Evolutionary conservation across 2,329 filamentous ascomycete genomes (phyloP).

Genomic region (Colletotrichum tanaceti): DNA sequence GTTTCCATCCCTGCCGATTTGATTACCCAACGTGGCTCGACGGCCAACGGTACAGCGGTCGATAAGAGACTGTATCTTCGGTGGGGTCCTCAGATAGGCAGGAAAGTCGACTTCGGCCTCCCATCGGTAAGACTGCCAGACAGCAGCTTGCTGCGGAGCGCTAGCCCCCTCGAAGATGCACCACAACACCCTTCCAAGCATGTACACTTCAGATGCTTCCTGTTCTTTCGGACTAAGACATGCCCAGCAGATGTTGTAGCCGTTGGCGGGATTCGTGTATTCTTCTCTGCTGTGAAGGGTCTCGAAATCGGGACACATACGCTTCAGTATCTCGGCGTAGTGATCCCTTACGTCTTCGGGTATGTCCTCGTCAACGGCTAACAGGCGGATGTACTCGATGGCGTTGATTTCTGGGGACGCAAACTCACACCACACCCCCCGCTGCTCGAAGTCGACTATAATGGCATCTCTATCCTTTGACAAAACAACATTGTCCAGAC

Average conservation of each 20-base stretch:
- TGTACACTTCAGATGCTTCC: slow-evolving; percentile 70
- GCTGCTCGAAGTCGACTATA: slow-evolving; percentile 72
- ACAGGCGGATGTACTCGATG: slow-evolving; percentile 67
- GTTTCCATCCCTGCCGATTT: slow-evolving; percentile 59
- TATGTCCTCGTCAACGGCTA: slow-evolving; percentile 63
- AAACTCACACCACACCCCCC: slow-evolving; percentile 72
- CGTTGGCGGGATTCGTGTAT: slow-evolving; percentile 60
- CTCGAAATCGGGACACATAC: slow-evolving; percentile 61
- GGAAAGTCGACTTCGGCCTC: slow-evolving; percentile 69
- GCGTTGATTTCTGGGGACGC: slow-evolving; percentile 70
- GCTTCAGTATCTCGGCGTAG: slow-evolving; percentile 56
- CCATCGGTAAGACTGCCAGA: slow-evolving; percentile 70
- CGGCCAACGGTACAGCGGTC: slow-evolving; percentile 64
- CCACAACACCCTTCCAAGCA: slow-evolving; percentile 71
- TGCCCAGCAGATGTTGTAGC: slow-evolving; percentile 69
- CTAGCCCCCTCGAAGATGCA: slow-evolving; percentile 71
- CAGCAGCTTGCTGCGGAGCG: slow-evolving; percentile 65
- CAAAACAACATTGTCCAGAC: slow-evolving; percentile 69
- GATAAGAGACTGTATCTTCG: slow-evolving; percentile 59
- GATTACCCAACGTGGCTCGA: slow-evolving; percentile 56
- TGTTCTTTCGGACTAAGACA: slow-evolving; percentile 63
- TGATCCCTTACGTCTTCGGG: slow-evolving; percentile 52
- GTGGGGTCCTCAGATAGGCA: slow-evolving; percentile 60
- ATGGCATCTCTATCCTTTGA: slow-evolving; percentile 59
- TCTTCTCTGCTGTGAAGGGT: slow-evolving; percentile 54